Evolutionary conservation across 2,329 filamentous ascomycete species (phyloP).

Genomic region (Fusarium algeriense): DNA sequence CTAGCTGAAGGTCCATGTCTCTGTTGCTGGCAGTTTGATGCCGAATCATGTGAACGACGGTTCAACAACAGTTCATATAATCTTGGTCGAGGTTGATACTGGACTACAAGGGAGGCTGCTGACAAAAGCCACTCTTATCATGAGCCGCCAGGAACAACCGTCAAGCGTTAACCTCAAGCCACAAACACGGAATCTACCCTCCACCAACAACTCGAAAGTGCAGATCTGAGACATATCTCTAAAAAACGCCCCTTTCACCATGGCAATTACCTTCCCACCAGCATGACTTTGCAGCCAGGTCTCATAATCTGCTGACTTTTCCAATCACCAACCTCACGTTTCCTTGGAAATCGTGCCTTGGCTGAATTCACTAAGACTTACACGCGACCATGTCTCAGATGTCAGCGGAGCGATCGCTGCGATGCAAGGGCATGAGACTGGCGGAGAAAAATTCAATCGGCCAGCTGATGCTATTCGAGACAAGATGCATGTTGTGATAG

Average conservation of each 20-base stretch:
- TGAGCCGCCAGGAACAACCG: not conserved
- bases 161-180: not conserved
- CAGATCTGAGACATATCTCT: not conserved
- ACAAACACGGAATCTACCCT: not conserved
- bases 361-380: slow-evolving; percentile 4
- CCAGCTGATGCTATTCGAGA: slow-evolving; percentile 17
- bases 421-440: not conserved
- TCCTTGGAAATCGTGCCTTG: not conserved
- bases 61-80: not conserved
- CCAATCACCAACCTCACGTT: not conserved
- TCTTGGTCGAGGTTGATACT: not conserved
- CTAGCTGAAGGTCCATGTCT: not conserved
- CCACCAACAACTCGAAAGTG: not conserved
- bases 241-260: not conserved
- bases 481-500: slow-evolving; percentile 9
- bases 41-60: not conserved
- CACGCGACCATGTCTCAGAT: slow-evolving; percentile 20
- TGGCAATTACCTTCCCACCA: slow-evolving; percentile 1
- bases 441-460: not conserved
- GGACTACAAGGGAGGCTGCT: not conserved
- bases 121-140: not conserved
- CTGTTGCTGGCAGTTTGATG: not conserved
- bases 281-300: not conserved
- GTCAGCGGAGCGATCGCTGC: slow-evolving; percentile 23
- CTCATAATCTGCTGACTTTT: not conserved